Base-by-base conservation (phyloP, 352 stramenopile species). In the Pythium brachiatum region DNA sequence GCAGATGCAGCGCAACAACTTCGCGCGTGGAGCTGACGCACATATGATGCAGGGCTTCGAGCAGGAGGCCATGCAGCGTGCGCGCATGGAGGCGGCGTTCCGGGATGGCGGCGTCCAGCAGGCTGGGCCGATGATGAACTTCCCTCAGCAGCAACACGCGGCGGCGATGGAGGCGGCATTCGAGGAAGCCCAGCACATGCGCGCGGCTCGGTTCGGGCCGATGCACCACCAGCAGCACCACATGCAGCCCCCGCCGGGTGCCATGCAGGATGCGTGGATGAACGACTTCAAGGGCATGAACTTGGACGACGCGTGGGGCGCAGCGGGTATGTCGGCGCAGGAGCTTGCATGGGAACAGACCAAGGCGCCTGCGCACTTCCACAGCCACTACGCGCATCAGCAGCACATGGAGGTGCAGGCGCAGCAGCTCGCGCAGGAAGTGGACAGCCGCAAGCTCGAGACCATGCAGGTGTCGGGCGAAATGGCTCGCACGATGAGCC, bases 401-500 rank as follows among this genome's bases (percentile, higher is more conserved):
- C 68, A 75, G 23, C 65, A 77, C 38, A 34, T 69, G 43, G 69
- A 75, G 29, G 66, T 75, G 54, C 52, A 72, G 25, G 59, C 54
- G 21, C 55, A 70, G 57, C 53, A 76, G 31, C 34, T 62, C 34
- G 60, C 58, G 29, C 60, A 77, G 57, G 41, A 43, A 6, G 34
- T 51, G 20, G 64, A 66, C 52, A 44, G 55, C 18, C 66, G 62
- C 11, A 75, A 75, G 51, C 29, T 70, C 25, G 72, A 84, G 51
- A 74, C 79, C n/a, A 71, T 79, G 60, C 72, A 83, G 23, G 78
- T 69, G 9, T 90, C 82, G 13, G 74, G 60, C 57, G 76, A 89
- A 25, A 92, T 93, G 79, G 84, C 84, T 53, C 76, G 72, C 36
- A 83, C 79, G 5, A 90, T 95, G 84, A 79, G 74, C 53, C 81